Base-by-base conservation (phyloP, 352 stramenopile species). In the Phytophthora meadii region DNA sequence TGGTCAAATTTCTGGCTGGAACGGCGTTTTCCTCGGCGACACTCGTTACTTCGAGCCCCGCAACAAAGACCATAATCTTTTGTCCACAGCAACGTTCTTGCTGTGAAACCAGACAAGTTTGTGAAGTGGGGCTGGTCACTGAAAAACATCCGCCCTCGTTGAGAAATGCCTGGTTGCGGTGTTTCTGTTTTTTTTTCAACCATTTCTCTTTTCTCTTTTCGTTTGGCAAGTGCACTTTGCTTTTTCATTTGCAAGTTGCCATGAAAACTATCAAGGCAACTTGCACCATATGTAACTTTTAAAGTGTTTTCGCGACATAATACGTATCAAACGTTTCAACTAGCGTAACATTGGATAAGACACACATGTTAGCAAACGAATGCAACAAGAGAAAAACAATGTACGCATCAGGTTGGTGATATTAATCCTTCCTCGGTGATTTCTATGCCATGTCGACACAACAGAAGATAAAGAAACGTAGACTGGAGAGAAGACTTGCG, bases 1-100 rank as follows among this genome's bases (percentile, higher is more conserved):
- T 70, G 61, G 54, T 61, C 40, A 63, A 69, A 50, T 45, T 51
- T 65, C 49, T 73, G 65, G 65, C 47, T 69, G 10, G n/a, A 42
- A 48, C 30, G n/a, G 15, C 8, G 5, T 15, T 15, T 40, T 48
- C 30, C 27, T 12, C 45, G 25, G n/a, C 53, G 53, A 56, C 28
- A 40, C 54, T 54, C 45, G 51, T 61, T 72, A 67, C 57, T 68
- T 51, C 37, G 30, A 54, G 27, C 22, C 22, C 28, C 15, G 40
- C 42, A 66, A 60, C 58, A 48, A 32, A 4, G 14, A 28, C 3
- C 46, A 65, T 45, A 56, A 62, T 62, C 54, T 14, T 22, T 10
- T 17, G 27, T 42, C 15, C n/a, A 5, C 40, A 24, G 40, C 27
- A 37, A 17, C 22, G 30, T 19, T 51, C 15, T 17, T 48, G 39